Evolutionary conservation across 2,329 filamentous ascomycete species (phyloP), one percentile per base, ranked within the genome.

Genomic region (Dactylellina drechsleri): DNA sequence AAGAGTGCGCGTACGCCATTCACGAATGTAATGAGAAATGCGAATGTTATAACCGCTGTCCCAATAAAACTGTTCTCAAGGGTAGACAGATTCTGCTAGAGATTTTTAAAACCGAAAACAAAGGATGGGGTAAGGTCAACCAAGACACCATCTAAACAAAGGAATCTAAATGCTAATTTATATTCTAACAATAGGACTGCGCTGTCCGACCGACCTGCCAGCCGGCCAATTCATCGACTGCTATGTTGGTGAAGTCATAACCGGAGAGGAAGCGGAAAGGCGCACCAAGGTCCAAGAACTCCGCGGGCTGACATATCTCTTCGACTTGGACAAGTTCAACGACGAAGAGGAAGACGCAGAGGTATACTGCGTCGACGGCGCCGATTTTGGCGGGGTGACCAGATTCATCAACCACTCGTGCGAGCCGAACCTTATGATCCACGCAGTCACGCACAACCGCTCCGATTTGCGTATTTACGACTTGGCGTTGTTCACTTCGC

Each of bases 381-480:
- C 93, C 80, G 91, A 90, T 80, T 88, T 90, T 84, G 91, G 91
- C 0, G 91, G 91, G 0, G 90, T 91, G 0, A 92, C 91, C 0
- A 87, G 91, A 1, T 95, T 94, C 81, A 91, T 94, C 81, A 95
- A 95, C 79, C 92, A 95, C 81, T 91, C 87, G 1, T 94, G 92
- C 80, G 87, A 91, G 3, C 91, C 92, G 0, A 94, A 93, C 79
- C 86, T 92, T 79, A 85, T 90, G 13, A 92, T 93, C 74, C 94
- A 93, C 81, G 91, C 90, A 0, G 88, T 92, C 0, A 90, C 91
- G 0, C 91, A 90, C 59, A 91, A 93, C 79, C 89, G 91, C 75
- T 87, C 90, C 0, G 90, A 93, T 79, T 88, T 88, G 71, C 86
- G 88, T 54, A 85, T 93, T 5, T 92, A 94, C 80, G 90, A 93